A percentile compares a stretch with the other conserved stretches of the same genome.
Evolutionary conservation across 768 basidiomycete genomes (phyloP).

Genomic region (Mycena kentingensis): DNA sequence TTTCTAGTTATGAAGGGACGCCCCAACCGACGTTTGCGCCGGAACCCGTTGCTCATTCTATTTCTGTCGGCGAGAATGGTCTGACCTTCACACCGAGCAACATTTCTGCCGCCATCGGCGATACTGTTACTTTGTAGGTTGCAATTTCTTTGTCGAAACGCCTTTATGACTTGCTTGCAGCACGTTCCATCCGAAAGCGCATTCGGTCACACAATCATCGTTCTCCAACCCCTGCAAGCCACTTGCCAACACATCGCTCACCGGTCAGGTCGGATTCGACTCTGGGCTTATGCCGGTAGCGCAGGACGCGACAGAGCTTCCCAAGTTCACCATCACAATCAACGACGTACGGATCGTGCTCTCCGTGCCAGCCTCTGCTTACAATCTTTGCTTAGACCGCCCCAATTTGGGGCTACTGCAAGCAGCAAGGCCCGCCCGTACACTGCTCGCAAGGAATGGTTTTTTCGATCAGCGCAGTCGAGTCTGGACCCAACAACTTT

Average conservation of each 20-base stretch:
- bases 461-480: conserved; percentile 44
- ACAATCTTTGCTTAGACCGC: conserved; percentile 14
- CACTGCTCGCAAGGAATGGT: conserved; percentile 53
- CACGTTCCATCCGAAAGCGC: conserved; percentile 31
- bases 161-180: neutral
- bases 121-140: conserved; percentile 25
- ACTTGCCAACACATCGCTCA: conserved; percentile 18
- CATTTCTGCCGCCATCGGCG: conserved; percentile 25
- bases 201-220: conserved; percentile 35
- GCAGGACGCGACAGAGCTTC: conserved; percentile 34
- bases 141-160: neutral
- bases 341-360: conserved; percentile 35
- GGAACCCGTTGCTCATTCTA: conserved; percentile 20
- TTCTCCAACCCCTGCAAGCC: conserved; percentile 32
- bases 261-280: conserved; percentile 28
- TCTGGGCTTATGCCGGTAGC: conserved; percentile 36
- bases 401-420: conserved; percentile 47
- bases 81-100: conserved; percentile 22
- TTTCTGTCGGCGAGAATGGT: conserved; percentile 21
- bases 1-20: too few species aligned
- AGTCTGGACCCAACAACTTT: conserved; percentile 34
- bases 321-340: conserved; percentile 43
- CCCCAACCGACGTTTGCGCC: conserved; percentile 20
- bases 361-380: neutral
- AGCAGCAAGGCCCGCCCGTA: conserved; percentile 32